phyloP scores from a whole-genome alignment of 345 rosid genomes.

The Kandelia obovata region DNA sequence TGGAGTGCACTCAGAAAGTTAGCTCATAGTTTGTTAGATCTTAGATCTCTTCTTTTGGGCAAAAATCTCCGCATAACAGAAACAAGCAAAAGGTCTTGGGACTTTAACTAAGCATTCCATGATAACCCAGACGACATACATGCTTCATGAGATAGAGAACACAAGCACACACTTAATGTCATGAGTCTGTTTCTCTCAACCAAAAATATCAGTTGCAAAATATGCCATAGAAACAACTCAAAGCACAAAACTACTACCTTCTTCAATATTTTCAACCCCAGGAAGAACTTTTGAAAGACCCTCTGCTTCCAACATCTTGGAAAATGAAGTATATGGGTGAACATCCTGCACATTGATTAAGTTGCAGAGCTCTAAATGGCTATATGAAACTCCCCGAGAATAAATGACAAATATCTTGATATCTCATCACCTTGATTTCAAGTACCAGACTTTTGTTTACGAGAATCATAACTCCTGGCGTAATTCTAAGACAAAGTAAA shows the following conservation, averaged over 20 bases:
- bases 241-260: conserved; percentile 39
- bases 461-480: conserved; percentile 50
- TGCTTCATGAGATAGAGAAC: no score
- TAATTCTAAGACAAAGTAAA: conserved; percentile 46
- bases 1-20: no score
- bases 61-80: no score
- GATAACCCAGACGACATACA: no score
- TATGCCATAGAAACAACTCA: not conserved
- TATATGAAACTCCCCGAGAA: conserved; percentile 11
- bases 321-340: conserved; percentile 50
- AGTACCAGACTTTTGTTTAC: conserved; percentile 61
- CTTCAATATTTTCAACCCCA: conserved; percentile 53
- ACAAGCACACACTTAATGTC: not conserved
- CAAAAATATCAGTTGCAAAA: not conserved
- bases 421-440: conserved; percentile 61
- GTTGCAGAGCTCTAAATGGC: conserved; percentile 6
- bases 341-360: conserved; percentile 42
- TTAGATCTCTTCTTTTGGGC: no score
- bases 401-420: conserved; percentile 1
- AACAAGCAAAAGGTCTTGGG: no score
- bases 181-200: not conserved
- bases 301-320: conserved; percentile 60
- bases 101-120: no score
- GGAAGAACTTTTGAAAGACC: conserved; percentile 61
- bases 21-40: no score